phyloP scores from a whole-genome alignment of 805 yeast genomes.

The Ogataea nitratoaversa region DNA sequence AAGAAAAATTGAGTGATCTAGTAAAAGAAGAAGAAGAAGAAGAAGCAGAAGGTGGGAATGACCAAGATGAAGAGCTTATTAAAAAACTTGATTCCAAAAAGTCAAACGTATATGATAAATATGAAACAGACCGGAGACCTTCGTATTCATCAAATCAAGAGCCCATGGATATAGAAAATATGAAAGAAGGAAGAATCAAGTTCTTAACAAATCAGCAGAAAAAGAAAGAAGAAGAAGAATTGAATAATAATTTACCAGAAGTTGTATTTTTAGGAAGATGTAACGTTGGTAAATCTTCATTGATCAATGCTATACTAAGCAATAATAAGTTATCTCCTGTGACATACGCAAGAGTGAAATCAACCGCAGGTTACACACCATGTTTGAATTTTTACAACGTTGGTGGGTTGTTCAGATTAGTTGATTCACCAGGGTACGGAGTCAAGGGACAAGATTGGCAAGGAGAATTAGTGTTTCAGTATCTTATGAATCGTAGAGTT shows the following conservation, averaged over 20 bases:
- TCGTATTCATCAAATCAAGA: too few species aligned
- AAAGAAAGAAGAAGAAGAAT: constrained; percentile 12
- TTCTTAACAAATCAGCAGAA: constrained; percentile 22
- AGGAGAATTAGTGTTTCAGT: constrained; percentile 65
- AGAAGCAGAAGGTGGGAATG: constrained; percentile 7
- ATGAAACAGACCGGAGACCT: neutral
- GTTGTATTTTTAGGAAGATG: constrained; percentile 74
- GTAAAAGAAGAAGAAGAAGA: constrained; percentile 1
- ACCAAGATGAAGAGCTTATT: constrained; percentile 2
- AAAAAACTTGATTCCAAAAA: neutral
- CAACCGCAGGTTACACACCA: constrained; percentile 41
- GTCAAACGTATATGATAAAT: neutral
- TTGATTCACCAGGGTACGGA: constrained; percentile 94
- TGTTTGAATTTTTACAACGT: constrained; percentile 70
- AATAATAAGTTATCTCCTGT: constrained; percentile 28
- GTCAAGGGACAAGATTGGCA: constrained; percentile 58
- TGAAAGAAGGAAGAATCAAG: constrained; percentile 27
- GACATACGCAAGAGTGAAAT: constrained; percentile 40
- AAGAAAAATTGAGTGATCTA: neutral
- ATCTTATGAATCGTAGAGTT: constrained; percentile 49
- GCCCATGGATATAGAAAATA: constrained; percentile 2
- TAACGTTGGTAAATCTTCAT: constrained; percentile 82
- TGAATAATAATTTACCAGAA: constrained; percentile 54
- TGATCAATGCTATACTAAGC: constrained; percentile 58
- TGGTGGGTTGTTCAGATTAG: constrained; percentile 57